Evolutionary conservation across 441 rosid species (phyloP), one percentile per base, ranked within the genome.

Genomic region (Gossypium laxum): DNA sequence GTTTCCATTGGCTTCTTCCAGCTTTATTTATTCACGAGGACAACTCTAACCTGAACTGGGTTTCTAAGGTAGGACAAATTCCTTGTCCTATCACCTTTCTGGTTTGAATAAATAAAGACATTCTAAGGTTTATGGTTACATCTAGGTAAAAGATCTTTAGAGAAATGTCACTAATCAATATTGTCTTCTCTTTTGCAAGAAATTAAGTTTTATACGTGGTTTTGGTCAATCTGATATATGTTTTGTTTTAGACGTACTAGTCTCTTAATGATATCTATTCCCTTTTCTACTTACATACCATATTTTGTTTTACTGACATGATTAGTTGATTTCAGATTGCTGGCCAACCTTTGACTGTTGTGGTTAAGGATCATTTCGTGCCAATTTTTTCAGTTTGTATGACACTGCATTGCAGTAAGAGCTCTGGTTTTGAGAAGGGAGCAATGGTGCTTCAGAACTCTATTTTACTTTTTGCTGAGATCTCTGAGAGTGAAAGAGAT

Each of bases 1-100:
- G 93, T 78, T 89, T 92, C 81, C 82, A 78, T 34, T 92, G 99
- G 99, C 91, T 95, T 79, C 93, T 95, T 81, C 97, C 99, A 67
- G 96, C 96, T 75, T 84, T 92, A 62, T 57, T 88, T 75, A 77
- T 91, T 78, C 77, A 87, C 55, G 91, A 77, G 70, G 91, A 95
- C 81, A 77, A 78, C 67, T 65, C 86, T 71, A 81, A 86, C 77
- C 80, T 95, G 74, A 81, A 73, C 54, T 92, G 96, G 97, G 82
- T 91, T 78, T 88, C 98, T 55, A 83, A 84, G 93, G 99, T 92
- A 74, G 74, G 82, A 79, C 55, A 15, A 54, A 48, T 47, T 70
- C 71, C 30, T 43, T 43, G 21, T 73, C 45, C 30, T n/a, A 12
- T 63, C 41, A 54, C 34, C 71, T 45, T 41, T 67, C 72, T 45